Conservation (phyloP, 129 eudicot species). For the Calendula officinalis region DNA sequence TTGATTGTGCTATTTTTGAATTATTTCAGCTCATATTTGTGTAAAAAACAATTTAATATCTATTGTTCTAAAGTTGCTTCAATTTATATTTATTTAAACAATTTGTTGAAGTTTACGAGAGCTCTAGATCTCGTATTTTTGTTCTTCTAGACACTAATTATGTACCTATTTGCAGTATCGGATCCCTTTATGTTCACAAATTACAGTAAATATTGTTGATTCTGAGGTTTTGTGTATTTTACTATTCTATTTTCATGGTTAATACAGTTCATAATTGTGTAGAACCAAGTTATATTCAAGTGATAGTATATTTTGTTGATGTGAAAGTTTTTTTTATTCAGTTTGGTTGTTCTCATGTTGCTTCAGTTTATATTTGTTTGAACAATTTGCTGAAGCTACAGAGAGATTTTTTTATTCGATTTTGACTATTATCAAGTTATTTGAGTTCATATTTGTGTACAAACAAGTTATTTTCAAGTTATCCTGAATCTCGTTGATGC, state of each 20-base stretch:
- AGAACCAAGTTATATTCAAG: not conserved
- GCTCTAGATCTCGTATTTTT: no score
- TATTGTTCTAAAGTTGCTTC: no score
- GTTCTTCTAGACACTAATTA: not conserved
- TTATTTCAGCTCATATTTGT: not conserved
- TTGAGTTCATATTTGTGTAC: not conserved
- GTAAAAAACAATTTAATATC: not conserved
- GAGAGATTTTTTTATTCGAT: not conserved
- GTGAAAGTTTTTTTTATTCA: not conserved
- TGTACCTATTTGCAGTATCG: not conserved
- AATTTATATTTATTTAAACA: no score
- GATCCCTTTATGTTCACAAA: not conserved
- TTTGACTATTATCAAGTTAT: not conserved
- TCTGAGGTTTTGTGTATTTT: not conserved
- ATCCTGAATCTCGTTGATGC: slow-evolving; percentile 5
- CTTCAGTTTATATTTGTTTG: not conserved
- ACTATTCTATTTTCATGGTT: not conserved
- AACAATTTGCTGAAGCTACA: not conserved
- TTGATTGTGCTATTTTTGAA: not conserved
- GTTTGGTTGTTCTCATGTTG: not conserved
- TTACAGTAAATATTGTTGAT: not conserved
- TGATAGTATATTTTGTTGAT: not conserved
- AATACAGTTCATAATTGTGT: not conserved
- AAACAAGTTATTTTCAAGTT: slow-evolving; percentile 12
- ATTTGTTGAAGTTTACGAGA: no score